Evolutionary conservation across 2,329 filamentous ascomycete genomes (phyloP).

Genomic region (Colletotrichum tropicicola): DNA sequence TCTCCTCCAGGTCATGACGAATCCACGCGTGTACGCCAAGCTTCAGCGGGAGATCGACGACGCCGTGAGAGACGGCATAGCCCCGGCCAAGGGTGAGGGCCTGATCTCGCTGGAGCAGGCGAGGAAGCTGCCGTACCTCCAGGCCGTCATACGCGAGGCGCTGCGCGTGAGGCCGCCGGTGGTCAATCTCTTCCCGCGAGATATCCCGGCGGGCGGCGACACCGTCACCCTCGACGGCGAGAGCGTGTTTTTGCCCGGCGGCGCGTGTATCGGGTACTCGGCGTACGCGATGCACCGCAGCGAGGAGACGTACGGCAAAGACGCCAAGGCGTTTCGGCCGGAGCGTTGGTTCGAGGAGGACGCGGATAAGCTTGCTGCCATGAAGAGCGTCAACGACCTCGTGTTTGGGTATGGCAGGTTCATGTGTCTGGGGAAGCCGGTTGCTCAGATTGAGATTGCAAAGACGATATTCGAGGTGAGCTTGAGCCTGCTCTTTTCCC

Average conservation of each 20-base stretch:
- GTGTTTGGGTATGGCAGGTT: constrained; percentile 27
- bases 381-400: constrained; percentile 24
- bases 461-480: constrained; percentile 46
- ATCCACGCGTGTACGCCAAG: constrained; percentile 49
- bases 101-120: constrained; percentile 37
- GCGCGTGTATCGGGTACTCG: constrained; percentile 67
- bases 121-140: constrained; percentile 45
- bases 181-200: constrained; percentile 34
- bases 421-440: constrained; percentile 26
- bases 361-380: constrained; percentile 37
- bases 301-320: constrained; percentile 62
- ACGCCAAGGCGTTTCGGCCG: constrained; percentile 64
- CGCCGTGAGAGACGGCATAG: constrained; percentile 24
- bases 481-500: neutral
- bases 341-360: constrained; percentile 62
- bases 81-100: constrained; percentile 33
- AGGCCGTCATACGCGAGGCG: constrained; percentile 47
- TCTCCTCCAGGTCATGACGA: constrained; percentile 56
- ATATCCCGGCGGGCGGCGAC: constrained; percentile 34
- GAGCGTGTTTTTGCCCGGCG: constrained; percentile 54
- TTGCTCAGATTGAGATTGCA: constrained; percentile 22
- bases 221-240: constrained; percentile 28
- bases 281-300: constrained; percentile 69
- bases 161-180: constrained; percentile 39
- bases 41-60: constrained; percentile 54